A percentile compares a stretch with the other conserved stretches of the same genome.
Evolutionary conservation across 2,329 filamentous ascomycete species (phyloP).

Genomic region (Cadophora luteo-olivacea): DNA sequence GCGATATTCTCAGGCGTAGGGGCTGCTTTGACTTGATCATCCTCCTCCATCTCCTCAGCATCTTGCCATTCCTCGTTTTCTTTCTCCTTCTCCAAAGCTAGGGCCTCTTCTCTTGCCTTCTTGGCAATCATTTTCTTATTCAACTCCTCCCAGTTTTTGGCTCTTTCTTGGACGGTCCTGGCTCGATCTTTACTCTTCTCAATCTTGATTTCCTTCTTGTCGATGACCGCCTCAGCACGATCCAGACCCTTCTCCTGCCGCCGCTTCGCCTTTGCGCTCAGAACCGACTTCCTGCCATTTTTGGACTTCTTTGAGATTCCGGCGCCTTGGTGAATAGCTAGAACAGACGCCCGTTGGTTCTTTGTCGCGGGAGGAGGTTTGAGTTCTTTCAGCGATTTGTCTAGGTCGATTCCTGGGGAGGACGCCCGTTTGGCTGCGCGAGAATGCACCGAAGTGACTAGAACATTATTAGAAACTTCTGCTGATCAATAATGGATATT

Average conservation of each 20-base stretch:
- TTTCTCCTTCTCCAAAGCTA: slow-evolving; percentile 37
- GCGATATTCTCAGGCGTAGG: slow-evolving; percentile 19
- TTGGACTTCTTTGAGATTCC: slow-evolving; percentile 74
- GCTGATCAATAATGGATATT: background rate
- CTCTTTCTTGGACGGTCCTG: slow-evolving; percentile 54
- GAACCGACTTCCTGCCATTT: slow-evolving; percentile 57
- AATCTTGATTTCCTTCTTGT: slow-evolving; percentile 63
- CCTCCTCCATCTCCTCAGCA: slow-evolving; percentile 29
- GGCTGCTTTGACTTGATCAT: slow-evolving; percentile 27
- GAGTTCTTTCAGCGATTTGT: slow-evolving; percentile 72
- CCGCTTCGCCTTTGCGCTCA: slow-evolving; percentile 61
- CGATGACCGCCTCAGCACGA: slow-evolving; percentile 64
- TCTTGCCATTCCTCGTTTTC: slow-evolving; percentile 30
- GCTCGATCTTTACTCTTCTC: slow-evolving; percentile 60
- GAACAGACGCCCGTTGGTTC: slow-evolving; percentile 67
- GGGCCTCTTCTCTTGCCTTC: slow-evolving; percentile 38
- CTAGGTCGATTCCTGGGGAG: slow-evolving; percentile 72
- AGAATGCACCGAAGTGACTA: slow-evolving; percentile 68
- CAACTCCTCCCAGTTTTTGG: slow-evolving; percentile 64
- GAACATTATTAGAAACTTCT: slow-evolving; percentile 17
- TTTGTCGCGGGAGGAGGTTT: slow-evolving; percentile 56
- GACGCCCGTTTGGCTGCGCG: slow-evolving; percentile 76
- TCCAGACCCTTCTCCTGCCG: slow-evolving; percentile 64
- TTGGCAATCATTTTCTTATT: slow-evolving; percentile 51
- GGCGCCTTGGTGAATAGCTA: slow-evolving; percentile 69